These are phyloP conservation scores for Aspergillus hiratsukae DNA, from an alignment of 2,329 filamentous ascomycete genomes.

Conservation along the genomic window DNA sequence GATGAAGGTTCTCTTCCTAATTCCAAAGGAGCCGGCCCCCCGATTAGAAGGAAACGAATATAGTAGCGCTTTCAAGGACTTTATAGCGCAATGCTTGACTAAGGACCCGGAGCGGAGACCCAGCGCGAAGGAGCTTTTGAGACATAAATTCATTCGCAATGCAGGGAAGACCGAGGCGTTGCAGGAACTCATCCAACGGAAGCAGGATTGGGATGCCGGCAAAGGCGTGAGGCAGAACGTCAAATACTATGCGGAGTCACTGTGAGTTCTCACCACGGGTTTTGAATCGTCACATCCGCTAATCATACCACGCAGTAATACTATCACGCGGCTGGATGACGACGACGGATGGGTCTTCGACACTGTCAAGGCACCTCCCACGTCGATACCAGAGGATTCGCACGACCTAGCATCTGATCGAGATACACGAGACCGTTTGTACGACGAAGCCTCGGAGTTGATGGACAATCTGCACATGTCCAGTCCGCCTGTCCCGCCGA, in stretches of 20 bases:
- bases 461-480: conserved; percentile 37
- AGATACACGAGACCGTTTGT: conserved; percentile 28
- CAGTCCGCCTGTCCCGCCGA: conserved; percentile 42
- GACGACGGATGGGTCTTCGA: conserved; percentile 94
- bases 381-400: conserved; percentile 55
- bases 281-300: conserved; percentile 3
- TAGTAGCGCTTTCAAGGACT: conserved; percentile 90
- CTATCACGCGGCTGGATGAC: conserved; percentile 57
- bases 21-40: conserved; percentile 82
- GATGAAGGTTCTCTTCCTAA: conserved; percentile 90
- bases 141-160: conserved; percentile 80
- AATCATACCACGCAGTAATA: conserved; percentile 46
- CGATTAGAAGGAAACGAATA: conserved; percentile 74
- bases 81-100: conserved; percentile 81
- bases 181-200: conserved; percentile 77
- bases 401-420: conserved; percentile 43
- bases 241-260: conserved; percentile 89
- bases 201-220: conserved; percentile 75
- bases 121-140: conserved; percentile 78
- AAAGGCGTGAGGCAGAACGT: conserved; percentile 65
- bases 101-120: conserved; percentile 85
- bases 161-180: conserved; percentile 85
- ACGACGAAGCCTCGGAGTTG: conserved; percentile 36
- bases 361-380: conserved; percentile 70
- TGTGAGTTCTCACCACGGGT: conserved; percentile 44